Percentiles rank a stretch among this genome's conserved stretches.
phyloP scores from a whole-genome alignment of 208 protist genomes.

The Phytomonas sp. region DNA sequence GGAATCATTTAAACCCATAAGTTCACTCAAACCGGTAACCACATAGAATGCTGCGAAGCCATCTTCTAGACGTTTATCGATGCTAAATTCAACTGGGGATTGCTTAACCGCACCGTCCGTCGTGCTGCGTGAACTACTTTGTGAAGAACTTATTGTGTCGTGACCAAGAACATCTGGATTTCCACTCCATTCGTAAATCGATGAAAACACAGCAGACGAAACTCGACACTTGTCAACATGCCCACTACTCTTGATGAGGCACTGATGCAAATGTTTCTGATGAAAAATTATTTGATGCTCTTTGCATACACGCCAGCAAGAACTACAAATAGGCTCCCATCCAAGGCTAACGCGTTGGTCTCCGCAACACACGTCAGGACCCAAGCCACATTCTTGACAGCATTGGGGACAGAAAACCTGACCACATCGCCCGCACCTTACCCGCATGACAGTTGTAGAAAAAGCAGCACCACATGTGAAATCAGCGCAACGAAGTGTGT shows the following conservation, averaged over 20 bases:
- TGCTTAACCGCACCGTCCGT: not conserved
- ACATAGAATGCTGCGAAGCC: not conserved
- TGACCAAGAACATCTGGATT: not conserved
- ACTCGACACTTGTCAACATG: not conserved
- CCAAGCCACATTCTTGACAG: slow-evolving; percentile 32
- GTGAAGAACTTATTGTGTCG: not conserved
- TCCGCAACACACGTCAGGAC: slow-evolving; percentile 28
- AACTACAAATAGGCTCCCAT: slow-evolving; percentile 50
- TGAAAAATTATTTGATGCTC: slow-evolving; percentile 13
- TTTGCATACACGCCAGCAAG: slow-evolving; percentile 41
- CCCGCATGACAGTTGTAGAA: slow-evolving; percentile 23
- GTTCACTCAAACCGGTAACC: not conserved
- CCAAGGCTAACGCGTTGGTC: slow-evolving; percentile 29
- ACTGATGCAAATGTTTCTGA: slow-evolving; percentile 7
- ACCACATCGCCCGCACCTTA: slow-evolving; percentile 69
- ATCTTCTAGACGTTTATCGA: not conserved
- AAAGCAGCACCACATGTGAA: slow-evolving; percentile 34
- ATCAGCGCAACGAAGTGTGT: slow-evolving; percentile 20
- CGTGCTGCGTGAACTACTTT: not conserved
- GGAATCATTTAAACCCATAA: not conserved
- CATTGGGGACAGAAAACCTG: slow-evolving; percentile 62
- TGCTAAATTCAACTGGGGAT: not conserved
- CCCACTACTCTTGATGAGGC: not conserved
- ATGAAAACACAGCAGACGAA: not conserved
- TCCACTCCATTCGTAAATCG: not conserved